phyloP scores from a whole-genome alignment of 2,329 filamentous ascomycete genomes.

The Epichloe festucae region DNA sequence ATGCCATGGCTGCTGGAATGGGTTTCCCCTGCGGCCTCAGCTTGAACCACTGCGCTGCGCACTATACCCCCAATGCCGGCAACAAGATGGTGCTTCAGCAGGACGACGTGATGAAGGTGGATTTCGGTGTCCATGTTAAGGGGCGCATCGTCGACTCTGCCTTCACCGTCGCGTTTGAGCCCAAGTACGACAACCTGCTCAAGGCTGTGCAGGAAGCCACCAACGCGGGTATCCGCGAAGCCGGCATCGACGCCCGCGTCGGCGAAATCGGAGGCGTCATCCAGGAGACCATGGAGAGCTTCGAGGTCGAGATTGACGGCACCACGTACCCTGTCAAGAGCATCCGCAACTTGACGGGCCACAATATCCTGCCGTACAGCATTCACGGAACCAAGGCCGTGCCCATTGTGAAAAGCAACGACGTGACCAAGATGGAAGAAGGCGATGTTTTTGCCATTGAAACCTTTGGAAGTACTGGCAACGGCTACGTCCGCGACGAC shows the following conservation, averaged over 20 bases:
- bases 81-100: slow-evolving; percentile 64
- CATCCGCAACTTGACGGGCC: slow-evolving; percentile 78
- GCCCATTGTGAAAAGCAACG: slow-evolving; percentile 78
- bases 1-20: slow-evolving; percentile 67
- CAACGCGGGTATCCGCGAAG: slow-evolving; percentile 71
- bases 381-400: slow-evolving; percentile 92
- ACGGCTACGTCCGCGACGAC: slow-evolving; percentile 76
- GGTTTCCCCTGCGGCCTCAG: slow-evolving; percentile 78
- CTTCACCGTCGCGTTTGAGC: slow-evolving; percentile 67
- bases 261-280: slow-evolving; percentile 74
- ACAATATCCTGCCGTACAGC: slow-evolving; percentile 78
- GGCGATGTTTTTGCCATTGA: slow-evolving; percentile 92
- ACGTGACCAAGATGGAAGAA: slow-evolving; percentile 95
- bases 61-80: slow-evolving; percentile 77
- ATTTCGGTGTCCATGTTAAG: slow-evolving; percentile 71
- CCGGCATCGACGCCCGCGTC: slow-evolving; percentile 83
- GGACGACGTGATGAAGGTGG: slow-evolving; percentile 70
- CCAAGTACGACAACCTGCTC: slow-evolving; percentile 61
- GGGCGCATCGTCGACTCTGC: slow-evolving; percentile 72
- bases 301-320: slow-evolving; percentile 74
- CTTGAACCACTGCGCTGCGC: slow-evolving; percentile 74
- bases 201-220: slow-evolving; percentile 63
- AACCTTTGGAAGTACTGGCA: slow-evolving; percentile 88
- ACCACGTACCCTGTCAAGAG: slow-evolving; percentile 68
- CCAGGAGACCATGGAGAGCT: slow-evolving; percentile 88